phyloP scores from a whole-genome alignment of 2,329 filamentous ascomycete species.

The Pseudocercospora macadamiae region DNA sequence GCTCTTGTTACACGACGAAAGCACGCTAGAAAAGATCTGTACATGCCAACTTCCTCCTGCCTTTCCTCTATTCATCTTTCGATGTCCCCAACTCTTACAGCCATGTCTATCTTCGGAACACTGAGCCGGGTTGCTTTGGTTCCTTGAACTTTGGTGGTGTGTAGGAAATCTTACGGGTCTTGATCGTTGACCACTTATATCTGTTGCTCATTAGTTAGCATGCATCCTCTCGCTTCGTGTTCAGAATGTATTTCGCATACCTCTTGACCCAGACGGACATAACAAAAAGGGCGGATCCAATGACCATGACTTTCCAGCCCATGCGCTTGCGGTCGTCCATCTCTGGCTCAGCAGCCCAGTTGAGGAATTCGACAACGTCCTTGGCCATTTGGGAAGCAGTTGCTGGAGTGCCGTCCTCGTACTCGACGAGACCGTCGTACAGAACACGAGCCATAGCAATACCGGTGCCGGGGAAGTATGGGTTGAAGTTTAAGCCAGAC shows the following conservation, averaged over 20 bases:
- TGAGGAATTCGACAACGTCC: conserved; percentile 97
- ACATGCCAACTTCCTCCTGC: conserved; percentile 25
- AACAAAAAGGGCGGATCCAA: conserved; percentile 77
- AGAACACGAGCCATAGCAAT: conserved; percentile 99
- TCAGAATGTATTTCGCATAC: conserved; percentile 38
- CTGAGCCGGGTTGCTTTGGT: conserved; percentile 27
- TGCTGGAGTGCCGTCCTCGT: conserved; percentile 93
- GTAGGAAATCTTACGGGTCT: conserved; percentile 80
- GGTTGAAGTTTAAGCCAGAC: conserved; percentile 98
- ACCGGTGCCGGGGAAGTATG: conserved; percentile 98
- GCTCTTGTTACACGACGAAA: conserved; percentile 29
- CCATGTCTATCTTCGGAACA: conserved; percentile 32
- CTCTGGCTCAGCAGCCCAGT: conserved; percentile 98
- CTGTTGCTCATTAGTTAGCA: conserved; percentile 41
- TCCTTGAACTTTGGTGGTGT: conserved; percentile 22
- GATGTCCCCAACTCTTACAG: not conserved
- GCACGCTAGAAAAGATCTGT: conserved; percentile 31
- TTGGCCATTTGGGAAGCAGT: conserved; percentile 99
- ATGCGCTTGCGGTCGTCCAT: conserved; percentile 99
- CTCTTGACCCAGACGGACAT: conserved; percentile 97
- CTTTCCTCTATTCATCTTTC: conserved; percentile 11
- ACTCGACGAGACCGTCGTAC: conserved; percentile 96
- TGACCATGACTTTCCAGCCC: conserved; percentile 92
- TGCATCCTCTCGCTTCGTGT: not conserved
- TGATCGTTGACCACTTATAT: conserved; percentile 98